Base-by-base conservation (phyloP, 768 basidiomycete species). In the Ramaria sp. region DNA sequence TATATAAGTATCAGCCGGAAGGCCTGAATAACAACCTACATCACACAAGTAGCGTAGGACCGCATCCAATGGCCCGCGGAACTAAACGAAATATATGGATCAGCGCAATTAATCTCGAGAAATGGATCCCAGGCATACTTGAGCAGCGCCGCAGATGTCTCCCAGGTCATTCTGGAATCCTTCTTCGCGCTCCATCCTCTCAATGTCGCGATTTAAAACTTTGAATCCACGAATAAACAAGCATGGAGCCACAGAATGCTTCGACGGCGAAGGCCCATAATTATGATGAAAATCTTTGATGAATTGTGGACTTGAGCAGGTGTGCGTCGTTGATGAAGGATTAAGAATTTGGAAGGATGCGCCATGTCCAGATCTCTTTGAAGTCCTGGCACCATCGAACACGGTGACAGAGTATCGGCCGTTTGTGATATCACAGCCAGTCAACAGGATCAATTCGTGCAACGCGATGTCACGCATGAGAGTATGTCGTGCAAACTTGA, bases 171-270 rank as follows among this genome's bases (percentile, higher is more conserved):
- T 50, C 32, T 24, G 22, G 20, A 1, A 13, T 36, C 3, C 32
- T 27, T 47, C 48, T 18, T 50, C 30, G 24, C 28, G 8, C 24
- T 52, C 51, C n/a, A 24, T 24, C 42, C 20, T 28, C 22, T 52
- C 51, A n/a, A 52, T 25, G 13, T 52, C 38, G 34, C 51, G 51
- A 42, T 52, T 24, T 38, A 52, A 44, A 13, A 52, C 9, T 27
- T 52, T 52, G 34, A 52, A 52, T 24, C 51, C 51, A 22, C 51
- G 20, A 10, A 52, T 34, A 36, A 52, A 52, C 16, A 52, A 18
- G 28, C 51, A 42, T 15, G 13, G 22, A 1, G 22, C n/a, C 18
- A 24, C 15, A 10, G 45, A 30, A 25, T n/a, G 45, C 16, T 13
- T 39, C 27, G 28, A 25, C 22, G 32, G 7, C 15, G 28, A 37